Base-by-base conservation (phyloP, 2,329 filamentous ascomycete genomes). In the Ophiostoma pallidulum region DNA sequence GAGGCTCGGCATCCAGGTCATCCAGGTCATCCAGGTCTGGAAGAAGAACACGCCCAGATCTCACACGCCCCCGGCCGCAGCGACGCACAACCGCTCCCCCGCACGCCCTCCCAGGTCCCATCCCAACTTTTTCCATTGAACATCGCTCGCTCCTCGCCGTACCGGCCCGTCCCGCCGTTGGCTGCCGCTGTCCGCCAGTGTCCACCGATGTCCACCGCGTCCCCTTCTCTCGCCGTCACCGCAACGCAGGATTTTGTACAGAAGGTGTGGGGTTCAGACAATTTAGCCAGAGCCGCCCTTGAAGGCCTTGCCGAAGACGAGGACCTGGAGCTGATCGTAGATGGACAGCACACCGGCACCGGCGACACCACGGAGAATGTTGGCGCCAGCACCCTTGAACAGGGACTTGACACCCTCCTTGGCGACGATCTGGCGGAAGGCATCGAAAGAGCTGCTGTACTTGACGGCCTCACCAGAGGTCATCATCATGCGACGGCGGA, bases 401-500 rank as follows among this genome's bases (percentile, higher is more conserved):
- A 98, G 91, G 66, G 92, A 98, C 78, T 82, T 86, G 75, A 94
- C 77, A 82, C 92, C 92, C 81, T 97, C 92, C 77, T 86, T 87
- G 77, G 90, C 90, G 66, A 97, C 72, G 69, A 98, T 98, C 84
- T 97, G 88, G 74, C 79, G 80, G 74, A 82, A 90, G 68, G 92
- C 92, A 75, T 98, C 92, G 64, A 97, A 64, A 61, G 92, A 95
- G 70, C 82, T 86, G 73, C 85, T 88, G 88, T 98, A 98, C 87
- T 98, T 98, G 83, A 98, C 92, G 79, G 92, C 92, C 87, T 94
- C 77, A 74, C 80, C 79, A 58, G 77, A 83, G 65, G 92, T 98
- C 92, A 98, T 98, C 92, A 98, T 98, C 92, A 98, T 98, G 78
- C 92, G 92, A 83, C 92, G 90, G 82, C 92, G 92, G 80, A 98